Percentiles rank a stretch among this genome's conserved stretches.
phyloP scores from a whole-genome alignment of 2,329 filamentous ascomycete species.

The Mollisia scopiformis region DNA sequence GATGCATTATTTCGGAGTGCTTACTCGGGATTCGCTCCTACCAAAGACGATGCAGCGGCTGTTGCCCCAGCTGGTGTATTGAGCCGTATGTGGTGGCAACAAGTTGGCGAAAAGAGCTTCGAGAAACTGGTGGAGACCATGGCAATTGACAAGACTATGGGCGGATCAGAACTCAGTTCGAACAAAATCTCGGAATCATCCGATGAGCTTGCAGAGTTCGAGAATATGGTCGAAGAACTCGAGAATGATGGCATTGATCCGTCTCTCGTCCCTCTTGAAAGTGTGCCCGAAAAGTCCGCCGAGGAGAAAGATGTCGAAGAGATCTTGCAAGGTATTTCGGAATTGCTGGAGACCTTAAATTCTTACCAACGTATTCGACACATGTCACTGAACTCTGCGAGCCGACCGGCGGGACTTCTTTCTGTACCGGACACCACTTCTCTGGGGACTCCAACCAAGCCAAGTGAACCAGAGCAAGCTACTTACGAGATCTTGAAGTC shows the following conservation, averaged over 20 bases:
- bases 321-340: conserved; percentile 72
- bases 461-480: conserved; percentile 58
- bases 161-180: conserved; percentile 1
- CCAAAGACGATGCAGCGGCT: conserved; percentile 72
- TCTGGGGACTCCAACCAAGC: conserved; percentile 64
- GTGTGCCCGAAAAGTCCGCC: conserved; percentile 52
- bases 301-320: conserved; percentile 68
- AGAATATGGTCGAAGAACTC: conserved; percentile 60
- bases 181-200: conserved; percentile 14
- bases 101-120: conserved; percentile 66
- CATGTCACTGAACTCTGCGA: conserved; percentile 66
- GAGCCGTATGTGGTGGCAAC: conserved; percentile 77
- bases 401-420: conserved; percentile 62
- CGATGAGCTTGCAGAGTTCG: conserved; percentile 43
- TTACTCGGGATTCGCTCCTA: conserved; percentile 80
- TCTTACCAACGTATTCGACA: conserved; percentile 83
- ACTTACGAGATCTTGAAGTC: conserved; percentile 55
- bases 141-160: conserved; percentile 16
- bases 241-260: conserved; percentile 62
- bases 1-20: conserved; percentile 76
- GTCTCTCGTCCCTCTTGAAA: conserved; percentile 41
- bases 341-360: conserved; percentile 74
- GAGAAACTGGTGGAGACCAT: conserved; percentile 58
- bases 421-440: conserved; percentile 61
- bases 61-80: conserved; percentile 70